Conservation (phyloP, 129 eudicot species). For the Ambrosia artemisiifolia region DNA sequence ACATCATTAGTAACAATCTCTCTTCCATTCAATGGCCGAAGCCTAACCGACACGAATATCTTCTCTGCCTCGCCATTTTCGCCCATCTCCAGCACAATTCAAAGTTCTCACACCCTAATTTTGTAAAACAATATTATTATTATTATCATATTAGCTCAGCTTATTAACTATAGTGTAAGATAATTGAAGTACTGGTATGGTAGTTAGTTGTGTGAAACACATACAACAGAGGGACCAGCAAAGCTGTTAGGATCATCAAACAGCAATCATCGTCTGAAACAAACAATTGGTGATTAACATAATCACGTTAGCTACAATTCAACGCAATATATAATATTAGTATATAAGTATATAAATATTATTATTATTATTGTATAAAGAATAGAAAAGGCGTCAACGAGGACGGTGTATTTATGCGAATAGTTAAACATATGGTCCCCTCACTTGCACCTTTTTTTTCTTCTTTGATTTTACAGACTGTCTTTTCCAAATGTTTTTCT, state of each 20-base stretch:
- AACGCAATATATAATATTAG: constrained; percentile 26
- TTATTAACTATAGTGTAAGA: background rate
- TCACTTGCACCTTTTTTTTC: background rate
- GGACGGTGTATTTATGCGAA: constrained; percentile 32
- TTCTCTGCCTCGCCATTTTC: constrained; percentile 62
- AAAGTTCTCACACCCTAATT: constrained; percentile 9
- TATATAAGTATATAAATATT: too few species aligned
- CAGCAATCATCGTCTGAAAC: constrained; percentile 29
- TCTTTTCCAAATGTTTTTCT: constrained; percentile 25
- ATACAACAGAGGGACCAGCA: constrained; percentile 19
- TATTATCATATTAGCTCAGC: background rate
- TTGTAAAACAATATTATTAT: background rate
- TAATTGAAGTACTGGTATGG: background rate
- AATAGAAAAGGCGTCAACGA: constrained; percentile 28
- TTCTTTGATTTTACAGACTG: constrained; percentile 35
- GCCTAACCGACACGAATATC: constrained; percentile 77
- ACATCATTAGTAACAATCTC: constrained; percentile 65
- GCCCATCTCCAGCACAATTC: constrained; percentile 37
- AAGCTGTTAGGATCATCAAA: constrained; percentile 17
- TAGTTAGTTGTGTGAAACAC: constrained; percentile 15
- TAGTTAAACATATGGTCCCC: constrained; percentile 33
- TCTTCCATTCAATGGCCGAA: constrained; percentile 82
- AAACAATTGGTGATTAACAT: constrained; percentile 17
- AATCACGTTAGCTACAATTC: constrained; percentile 29
- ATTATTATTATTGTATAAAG: background rate